These are phyloP conservation scores for Hanseniaspora taiwanica DNA, from an alignment of 805 yeast genomes.

Conservation along the genomic window DNA sequence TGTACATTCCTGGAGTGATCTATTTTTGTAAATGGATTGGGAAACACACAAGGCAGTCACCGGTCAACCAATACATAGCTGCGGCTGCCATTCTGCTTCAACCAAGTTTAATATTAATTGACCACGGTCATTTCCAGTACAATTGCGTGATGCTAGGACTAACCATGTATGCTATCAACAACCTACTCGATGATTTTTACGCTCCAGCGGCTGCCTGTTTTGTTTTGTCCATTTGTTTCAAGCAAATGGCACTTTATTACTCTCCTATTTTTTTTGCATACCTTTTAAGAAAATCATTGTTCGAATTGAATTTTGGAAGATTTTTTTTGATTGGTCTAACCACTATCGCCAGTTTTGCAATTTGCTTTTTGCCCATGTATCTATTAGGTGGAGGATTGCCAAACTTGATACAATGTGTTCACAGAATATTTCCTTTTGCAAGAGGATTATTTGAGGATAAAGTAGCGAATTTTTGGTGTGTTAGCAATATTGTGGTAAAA, in stretches of 20 bases:
- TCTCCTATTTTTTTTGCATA: constrained; percentile 80
- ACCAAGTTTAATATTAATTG: constrained; percentile 72
- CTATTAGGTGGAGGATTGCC: constrained; percentile 27
- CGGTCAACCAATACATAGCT: constrained; percentile 65
- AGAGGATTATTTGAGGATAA: constrained; percentile 95
- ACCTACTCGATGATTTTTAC: constrained; percentile 48
- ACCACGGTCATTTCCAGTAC: constrained; percentile 96
- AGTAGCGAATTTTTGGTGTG: constrained; percentile 96
- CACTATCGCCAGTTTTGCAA: constrained; percentile 40
- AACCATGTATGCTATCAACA: constrained; percentile 52
- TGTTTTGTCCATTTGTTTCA: constrained; percentile 66
- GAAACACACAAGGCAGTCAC: constrained; percentile 28
- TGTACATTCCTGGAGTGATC: constrained; percentile 72
- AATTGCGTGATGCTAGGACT: constrained; percentile 91
- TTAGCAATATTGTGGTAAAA: constrained; percentile 69
- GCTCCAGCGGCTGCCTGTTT: constrained; percentile 65
- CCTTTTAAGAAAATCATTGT: constrained; percentile 41
- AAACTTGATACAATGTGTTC: constrained; percentile 35
- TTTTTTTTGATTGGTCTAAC: constrained; percentile 51
- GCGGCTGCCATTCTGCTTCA: constrained; percentile 72
- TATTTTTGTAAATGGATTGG: constrained; percentile 63
- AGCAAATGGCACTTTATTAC: constrained; percentile 92
- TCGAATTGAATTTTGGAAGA: constrained; percentile 39
- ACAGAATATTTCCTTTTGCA: constrained; percentile 81
- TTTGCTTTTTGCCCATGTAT: constrained; percentile 49